Conservation (phyloP, 306 rosid genomes). For the Hylodesmum podocarpum region DNA sequence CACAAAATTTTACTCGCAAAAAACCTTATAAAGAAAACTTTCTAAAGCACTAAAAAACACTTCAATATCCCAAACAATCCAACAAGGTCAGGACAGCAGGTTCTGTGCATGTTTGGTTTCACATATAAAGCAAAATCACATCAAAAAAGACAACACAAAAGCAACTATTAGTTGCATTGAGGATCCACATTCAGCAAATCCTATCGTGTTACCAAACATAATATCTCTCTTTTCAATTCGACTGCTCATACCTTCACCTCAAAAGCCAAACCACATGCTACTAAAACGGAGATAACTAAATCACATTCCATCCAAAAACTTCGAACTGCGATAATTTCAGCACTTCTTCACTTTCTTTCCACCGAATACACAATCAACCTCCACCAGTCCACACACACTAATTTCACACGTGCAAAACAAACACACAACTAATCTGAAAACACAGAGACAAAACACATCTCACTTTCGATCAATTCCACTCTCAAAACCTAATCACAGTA, state of each 20-base stretch:
- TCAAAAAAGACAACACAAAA: too few relatives aligned
- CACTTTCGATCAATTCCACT: not conserved
- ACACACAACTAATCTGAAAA: not conserved
- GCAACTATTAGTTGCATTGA: too few relatives aligned
- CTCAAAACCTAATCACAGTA: not conserved
- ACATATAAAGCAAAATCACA: too few relatives aligned
- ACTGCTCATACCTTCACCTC: not conserved
- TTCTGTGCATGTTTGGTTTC: too few relatives aligned
- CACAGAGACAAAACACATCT: not conserved
- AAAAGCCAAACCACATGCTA: not conserved
- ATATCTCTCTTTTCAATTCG: not conserved
- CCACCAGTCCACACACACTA: not conserved
- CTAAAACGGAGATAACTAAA: not conserved
- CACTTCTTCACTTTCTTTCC: not conserved
- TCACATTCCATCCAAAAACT: not conserved
- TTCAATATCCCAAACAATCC: not conserved
- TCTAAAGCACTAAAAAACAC: slow-evolving; percentile 5
- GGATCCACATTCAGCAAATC: too few relatives aligned
- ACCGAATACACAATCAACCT: not conserved
- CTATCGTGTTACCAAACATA: too few relatives aligned
- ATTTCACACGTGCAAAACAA: not conserved
- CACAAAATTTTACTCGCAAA: not conserved
- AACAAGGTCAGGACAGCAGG: not conserved
- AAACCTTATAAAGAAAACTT: not conserved
- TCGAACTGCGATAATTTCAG: not conserved